phyloP scores from a whole-genome alignment of 257 asterid genomes.

The Petunia secreta region DNA sequence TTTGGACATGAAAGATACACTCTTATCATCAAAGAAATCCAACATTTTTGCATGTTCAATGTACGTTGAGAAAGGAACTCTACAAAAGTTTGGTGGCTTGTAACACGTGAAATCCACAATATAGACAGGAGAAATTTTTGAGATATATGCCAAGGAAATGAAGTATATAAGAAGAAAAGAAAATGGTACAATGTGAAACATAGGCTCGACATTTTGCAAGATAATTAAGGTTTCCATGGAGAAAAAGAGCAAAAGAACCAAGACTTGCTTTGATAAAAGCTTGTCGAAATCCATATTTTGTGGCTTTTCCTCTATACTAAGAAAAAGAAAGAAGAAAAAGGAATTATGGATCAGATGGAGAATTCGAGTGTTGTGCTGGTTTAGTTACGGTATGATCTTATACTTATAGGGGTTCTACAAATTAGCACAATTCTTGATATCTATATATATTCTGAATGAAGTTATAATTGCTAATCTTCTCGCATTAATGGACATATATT shows the following conservation, averaged over 20 bases:
- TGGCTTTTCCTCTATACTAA: background rate
- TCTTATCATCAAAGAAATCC: slow-evolving; percentile 56
- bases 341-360: background rate
- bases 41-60: slow-evolving; percentile 59
- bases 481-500: background rate
- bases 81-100: slow-evolving; percentile 66
- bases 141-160: slow-evolving; percentile 30
- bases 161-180: slow-evolving; percentile 33
- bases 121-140: slow-evolving; percentile 52
- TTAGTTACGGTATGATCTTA: too few relatives aligned
- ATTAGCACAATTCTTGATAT: background rate
- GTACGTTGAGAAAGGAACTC: slow-evolving; percentile 61
- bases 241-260: slow-evolving; percentile 41
- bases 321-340: background rate
- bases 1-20: slow-evolving; percentile 64
- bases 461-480: background rate
- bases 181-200: slow-evolving; percentile 38
- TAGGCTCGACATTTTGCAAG: slow-evolving; percentile 29
- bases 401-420: background rate
- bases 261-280: slow-evolving; percentile 37
- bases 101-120: slow-evolving; percentile 71
- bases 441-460: background rate
- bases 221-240: slow-evolving; percentile 43
- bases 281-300: background rate
- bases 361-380: too few relatives aligned